Percentiles rank a stretch among this genome's conserved stretches.
Evolutionary conservation across 305 asterid genomes (phyloP).

Genomic region (Rubia tinctorum): DNA sequence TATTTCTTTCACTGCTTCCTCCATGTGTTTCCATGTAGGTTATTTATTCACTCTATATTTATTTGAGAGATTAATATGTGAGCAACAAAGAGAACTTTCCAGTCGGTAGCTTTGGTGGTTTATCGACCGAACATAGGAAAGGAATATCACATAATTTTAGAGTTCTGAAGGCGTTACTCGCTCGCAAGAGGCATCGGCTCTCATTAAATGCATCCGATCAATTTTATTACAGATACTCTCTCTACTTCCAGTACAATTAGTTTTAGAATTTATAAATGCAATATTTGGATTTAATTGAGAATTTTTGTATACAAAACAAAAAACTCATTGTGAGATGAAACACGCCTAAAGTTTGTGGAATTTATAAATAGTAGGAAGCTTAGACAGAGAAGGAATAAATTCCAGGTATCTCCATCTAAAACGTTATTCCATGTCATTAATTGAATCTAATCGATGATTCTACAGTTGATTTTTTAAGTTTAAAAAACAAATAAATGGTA

Average conservation of each 20-base stretch:
- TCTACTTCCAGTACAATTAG: background rate
- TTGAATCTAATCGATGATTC: background rate
- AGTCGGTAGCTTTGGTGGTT: constrained; percentile 41
- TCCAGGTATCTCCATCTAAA: background rate
- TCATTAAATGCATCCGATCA: constrained; percentile 25
- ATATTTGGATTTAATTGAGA: background rate
- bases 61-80: constrained; percentile 23
- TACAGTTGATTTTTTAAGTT: background rate
- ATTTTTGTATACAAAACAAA: background rate
- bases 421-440: background rate
- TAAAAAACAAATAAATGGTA: background rate
- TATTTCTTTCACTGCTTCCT: background rate
- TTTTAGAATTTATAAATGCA: background rate
- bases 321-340: background rate
- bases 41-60: background rate
- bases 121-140: constrained; percentile 78
- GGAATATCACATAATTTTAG: constrained; percentile 76
- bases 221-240: constrained; percentile 30
- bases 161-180: constrained; percentile 82
- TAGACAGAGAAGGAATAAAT: background rate
- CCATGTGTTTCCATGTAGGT: background rate
- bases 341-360: background rate
- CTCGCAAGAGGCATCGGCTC: constrained; percentile 64
- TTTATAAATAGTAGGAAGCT: background rate
- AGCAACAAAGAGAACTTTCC: constrained; percentile 52